Evolutionary conservation across 768 basidiomycete species (phyloP).

Genomic region (Suillus alpinus): DNA sequence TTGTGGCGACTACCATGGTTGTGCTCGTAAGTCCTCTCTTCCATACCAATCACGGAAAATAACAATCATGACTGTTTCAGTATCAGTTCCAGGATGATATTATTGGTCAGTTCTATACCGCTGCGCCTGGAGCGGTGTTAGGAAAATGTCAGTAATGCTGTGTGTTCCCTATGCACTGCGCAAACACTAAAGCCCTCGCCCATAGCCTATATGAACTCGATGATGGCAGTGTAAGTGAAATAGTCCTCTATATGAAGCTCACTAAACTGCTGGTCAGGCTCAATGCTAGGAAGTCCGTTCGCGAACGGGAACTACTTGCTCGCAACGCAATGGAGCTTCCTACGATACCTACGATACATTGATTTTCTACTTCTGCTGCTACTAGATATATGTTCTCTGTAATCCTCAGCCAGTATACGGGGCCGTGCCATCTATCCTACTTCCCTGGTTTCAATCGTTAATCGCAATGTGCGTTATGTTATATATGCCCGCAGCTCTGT

Average conservation of each 20-base stretch:
- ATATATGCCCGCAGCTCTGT: no score
- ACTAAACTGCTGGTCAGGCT: background rate
- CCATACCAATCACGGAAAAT: background rate
- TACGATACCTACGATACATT: conserved; percentile 15
- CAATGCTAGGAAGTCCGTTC: conserved; percentile 12
- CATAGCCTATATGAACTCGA: conserved; percentile 22
- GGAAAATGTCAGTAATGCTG: conserved; percentile 16
- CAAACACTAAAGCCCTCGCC: background rate
- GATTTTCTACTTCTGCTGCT: background rate
- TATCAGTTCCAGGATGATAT: conserved; percentile 13
- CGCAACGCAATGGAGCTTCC: conserved; percentile 12
- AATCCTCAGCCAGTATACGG: background rate
- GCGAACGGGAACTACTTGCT: conserved; percentile 8
- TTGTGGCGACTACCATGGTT: conserved; percentile 6
- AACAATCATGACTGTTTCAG: conserved; percentile 1
- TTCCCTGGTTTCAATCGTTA: background rate
- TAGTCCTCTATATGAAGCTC: background rate
- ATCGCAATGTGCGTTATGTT: background rate
- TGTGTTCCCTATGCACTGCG: background rate
- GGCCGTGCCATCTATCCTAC: background rate
- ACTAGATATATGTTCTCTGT: background rate
- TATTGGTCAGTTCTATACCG: conserved; percentile 1
- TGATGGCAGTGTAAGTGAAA: conserved; percentile 20
- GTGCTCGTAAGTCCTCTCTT: conserved; percentile 8
- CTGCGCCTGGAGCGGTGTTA: conserved; percentile 12